Conservation (phyloP, 2,329 filamentous ascomycete species). For the Uncinocarpus reesii region DNA sequence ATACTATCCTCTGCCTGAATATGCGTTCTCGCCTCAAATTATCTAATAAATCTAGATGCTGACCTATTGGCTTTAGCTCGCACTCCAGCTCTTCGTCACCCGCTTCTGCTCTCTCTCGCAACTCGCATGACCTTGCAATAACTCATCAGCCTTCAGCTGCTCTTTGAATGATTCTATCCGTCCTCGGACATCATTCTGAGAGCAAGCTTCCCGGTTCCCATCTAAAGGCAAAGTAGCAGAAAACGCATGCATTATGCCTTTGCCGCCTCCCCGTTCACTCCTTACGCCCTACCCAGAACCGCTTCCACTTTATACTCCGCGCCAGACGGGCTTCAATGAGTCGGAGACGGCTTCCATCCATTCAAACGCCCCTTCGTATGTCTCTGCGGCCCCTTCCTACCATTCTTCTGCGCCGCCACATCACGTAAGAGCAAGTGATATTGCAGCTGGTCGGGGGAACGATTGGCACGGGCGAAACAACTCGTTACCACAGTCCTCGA, state of each 20-base stretch:
- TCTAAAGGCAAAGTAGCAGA: neutral
- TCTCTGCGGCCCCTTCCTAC: conserved; percentile 56
- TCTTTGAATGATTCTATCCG: too few relatives aligned
- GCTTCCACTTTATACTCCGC: conserved; percentile 18
- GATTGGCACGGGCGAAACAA: conserved; percentile 13
- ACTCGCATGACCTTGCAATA: too few relatives aligned
- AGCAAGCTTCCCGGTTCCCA: neutral
- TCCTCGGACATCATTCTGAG: too few relatives aligned
- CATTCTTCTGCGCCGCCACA: conserved; percentile 36
- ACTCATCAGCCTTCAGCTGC: too few relatives aligned
- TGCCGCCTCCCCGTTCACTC: conserved; percentile 17
- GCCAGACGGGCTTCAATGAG: conserved; percentile 30
- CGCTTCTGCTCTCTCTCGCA: too few relatives aligned
- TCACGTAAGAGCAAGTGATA: conserved; percentile 14
- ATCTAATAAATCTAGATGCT: conserved; percentile 8
- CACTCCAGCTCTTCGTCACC: too few relatives aligned
- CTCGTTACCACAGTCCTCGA: neutral
- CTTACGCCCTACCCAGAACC: conserved; percentile 17
- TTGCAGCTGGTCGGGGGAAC: conserved; percentile 7
- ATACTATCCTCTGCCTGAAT: too few relatives aligned
- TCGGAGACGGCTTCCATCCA: conserved; percentile 58
- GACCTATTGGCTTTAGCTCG: neutral
- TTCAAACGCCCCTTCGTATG: conserved; percentile 58
- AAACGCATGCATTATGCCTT: conserved; percentile 11
- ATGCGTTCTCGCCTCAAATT: too few relatives aligned